Evolutionary conservation across 1,139 yeast species (phyloP), one percentile per base, ranked within the genome.

Genomic region (Kodamaea fungicola): DNA sequence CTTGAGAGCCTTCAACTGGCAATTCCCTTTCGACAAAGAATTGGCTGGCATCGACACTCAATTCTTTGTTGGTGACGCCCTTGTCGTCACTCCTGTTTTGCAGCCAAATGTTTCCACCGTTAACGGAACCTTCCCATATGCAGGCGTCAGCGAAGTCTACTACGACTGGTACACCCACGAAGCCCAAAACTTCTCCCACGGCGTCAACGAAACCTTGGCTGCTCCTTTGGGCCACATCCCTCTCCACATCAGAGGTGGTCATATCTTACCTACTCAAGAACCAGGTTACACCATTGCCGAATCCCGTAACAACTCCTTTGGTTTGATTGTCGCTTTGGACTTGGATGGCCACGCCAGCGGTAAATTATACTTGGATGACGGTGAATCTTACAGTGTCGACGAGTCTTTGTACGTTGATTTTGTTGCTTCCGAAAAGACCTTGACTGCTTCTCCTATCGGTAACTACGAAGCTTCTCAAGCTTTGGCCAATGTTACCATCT

Each of bases 141-240:
- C 49, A n/a, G 40, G 42, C 7, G 33, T 24, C 13, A 42, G 41
- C 31, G 59, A 54, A 21, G 50, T 54, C 6, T 62, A 63, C 54
- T 62, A 59, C 39, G 66, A 62, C 43, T 62, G 62, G 62, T 62
- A 62, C 49, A 56, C 62, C 8, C 49, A 51, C 22, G 46, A 47
- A 32, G 37, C 43, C 22, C 53, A 49, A 27, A 43, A 54, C 35
- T 51, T 53, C 35, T 41, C 47, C 7, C 49, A 45, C 10, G 57
- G 56, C 8, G 44, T 43, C 30, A 56, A 58, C 34, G 49, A 44
- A 31, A 51, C 59, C 22, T 44, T 52, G 34, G 43, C 38, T 13
- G 57, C 59, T 8, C 59, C 59, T 30, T 47, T 54, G 35, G 57
- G 57, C 16, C 54, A 50, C 34, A 53, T 53, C 32, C 57, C 57